Conservation (phyloP, 2,329 filamentous ascomycete genomes). For the Dactylella cylindrospora region DNA sequence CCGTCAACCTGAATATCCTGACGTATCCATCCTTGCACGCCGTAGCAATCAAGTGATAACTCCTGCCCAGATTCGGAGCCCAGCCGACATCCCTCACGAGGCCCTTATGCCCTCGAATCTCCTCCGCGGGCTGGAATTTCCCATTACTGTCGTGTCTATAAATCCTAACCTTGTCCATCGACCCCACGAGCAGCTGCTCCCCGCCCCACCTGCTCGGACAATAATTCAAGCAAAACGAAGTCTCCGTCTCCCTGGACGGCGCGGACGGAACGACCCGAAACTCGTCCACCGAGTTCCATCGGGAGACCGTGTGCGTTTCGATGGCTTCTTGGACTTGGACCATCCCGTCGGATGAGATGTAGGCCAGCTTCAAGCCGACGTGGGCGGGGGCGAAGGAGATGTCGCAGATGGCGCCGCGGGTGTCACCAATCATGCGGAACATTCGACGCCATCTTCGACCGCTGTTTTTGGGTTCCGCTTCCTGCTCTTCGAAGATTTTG, state of each 20-base stretch:
- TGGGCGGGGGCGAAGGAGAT: slow-evolving; percentile 48
- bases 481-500: slow-evolving; percentile 49
- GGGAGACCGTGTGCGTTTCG: slow-evolving; percentile 48
- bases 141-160: slow-evolving; percentile 70
- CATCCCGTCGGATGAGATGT: slow-evolving; percentile 47
- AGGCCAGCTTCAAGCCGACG: slow-evolving; percentile 48
- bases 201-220: slow-evolving; percentile 48
- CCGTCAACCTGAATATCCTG: slow-evolving; percentile 75
- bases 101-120: slow-evolving; percentile 70
- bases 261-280: slow-evolving; percentile 45
- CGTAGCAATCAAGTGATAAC: slow-evolving; percentile 86
- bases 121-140: slow-evolving; percentile 81
- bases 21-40: slow-evolving; percentile 90
- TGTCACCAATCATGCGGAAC: slow-evolving; percentile 47
- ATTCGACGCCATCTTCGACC: slow-evolving; percentile 47
- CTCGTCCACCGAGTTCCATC: slow-evolving; percentile 48
- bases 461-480: slow-evolving; percentile 44
- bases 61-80: slow-evolving; percentile 86
- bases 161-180: slow-evolving; percentile 78
- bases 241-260: slow-evolving; percentile 47
- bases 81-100: slow-evolving; percentile 87
- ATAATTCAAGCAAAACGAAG: slow-evolving; percentile 48
- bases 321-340: slow-evolving; percentile 49
- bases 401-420: slow-evolving; percentile 47
- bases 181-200: slow-evolving; percentile 70